Conservation (phyloP, 2,329 filamentous ascomycete species). For the Chaetomiaceae sp. region DNA sequence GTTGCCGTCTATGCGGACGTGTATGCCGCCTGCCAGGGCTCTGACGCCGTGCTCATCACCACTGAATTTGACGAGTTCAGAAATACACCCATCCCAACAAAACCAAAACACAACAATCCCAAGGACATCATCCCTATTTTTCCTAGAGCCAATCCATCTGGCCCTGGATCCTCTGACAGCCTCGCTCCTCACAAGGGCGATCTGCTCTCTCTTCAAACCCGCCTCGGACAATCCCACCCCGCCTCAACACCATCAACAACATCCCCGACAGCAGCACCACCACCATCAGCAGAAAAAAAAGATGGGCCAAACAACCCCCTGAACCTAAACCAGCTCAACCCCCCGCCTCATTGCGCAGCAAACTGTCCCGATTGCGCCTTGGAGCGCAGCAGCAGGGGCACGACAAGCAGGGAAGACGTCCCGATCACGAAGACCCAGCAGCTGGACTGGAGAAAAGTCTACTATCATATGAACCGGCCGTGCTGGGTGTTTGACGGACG, state of each 20-base stretch:
- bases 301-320: background rate
- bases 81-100: background rate
- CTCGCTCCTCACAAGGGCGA: no score
- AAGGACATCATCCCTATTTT: no score
- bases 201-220: no score
- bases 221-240: no score
- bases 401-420: background rate
- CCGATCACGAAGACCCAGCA: background rate
- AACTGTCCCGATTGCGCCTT: constrained; percentile 1
- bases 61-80: constrained; percentile 9
- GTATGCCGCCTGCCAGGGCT: constrained; percentile 1
- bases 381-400: background rate
- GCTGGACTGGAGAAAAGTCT: constrained; percentile 1
- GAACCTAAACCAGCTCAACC: background rate
- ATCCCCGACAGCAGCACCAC: no score
- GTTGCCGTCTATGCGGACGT: constrained; percentile 2
- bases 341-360: background rate
- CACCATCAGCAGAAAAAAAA: no score
- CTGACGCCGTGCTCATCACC: constrained; percentile 8
- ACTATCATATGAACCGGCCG: constrained; percentile 1
- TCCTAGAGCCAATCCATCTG: no score
- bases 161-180: no score
- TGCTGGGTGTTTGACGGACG: constrained; percentile 2
- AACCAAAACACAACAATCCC: no score
- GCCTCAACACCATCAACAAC: no score